These are phyloP conservation scores for Cardamine occulta DNA, from an alignment of 345 rosid species.

Conservation along the genomic window DNA sequence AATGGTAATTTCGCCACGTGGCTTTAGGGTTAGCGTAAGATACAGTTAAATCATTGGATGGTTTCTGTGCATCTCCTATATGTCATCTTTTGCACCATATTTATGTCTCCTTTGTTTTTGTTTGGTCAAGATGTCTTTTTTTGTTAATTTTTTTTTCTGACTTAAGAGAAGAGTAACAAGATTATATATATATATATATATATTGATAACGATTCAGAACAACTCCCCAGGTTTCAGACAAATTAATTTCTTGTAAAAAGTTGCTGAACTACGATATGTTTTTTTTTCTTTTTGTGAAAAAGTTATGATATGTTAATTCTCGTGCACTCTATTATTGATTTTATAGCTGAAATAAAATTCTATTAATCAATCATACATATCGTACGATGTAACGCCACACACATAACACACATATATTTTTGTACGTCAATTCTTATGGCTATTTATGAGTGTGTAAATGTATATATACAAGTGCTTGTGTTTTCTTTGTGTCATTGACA, in stretches of 20 bases:
- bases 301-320: neutral
- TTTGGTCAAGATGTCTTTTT: neutral
- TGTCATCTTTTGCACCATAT: constrained; percentile 33
- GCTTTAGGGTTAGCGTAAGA: constrained; percentile 46
- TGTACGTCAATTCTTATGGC: neutral
- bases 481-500: no score
- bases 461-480: neutral
- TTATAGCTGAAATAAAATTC: neutral
- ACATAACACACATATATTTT: neutral
- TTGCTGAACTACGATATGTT: no score
- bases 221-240: neutral
- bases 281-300: neutral
- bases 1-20: constrained; percentile 52
- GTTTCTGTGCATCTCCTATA: constrained; percentile 32
- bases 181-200: no score
- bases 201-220: neutral
- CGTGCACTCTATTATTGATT: neutral
- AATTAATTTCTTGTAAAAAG: no score
- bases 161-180: neutral
- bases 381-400: constrained; percentile 2
- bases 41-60: constrained; percentile 40
- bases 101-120: constrained; percentile 9
- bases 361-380: constrained; percentile 5
- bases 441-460: no score
- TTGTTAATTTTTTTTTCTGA: neutral